Base-by-base conservation (phyloP, 441 rosid genomes). In the Breynia disticha region DNA sequence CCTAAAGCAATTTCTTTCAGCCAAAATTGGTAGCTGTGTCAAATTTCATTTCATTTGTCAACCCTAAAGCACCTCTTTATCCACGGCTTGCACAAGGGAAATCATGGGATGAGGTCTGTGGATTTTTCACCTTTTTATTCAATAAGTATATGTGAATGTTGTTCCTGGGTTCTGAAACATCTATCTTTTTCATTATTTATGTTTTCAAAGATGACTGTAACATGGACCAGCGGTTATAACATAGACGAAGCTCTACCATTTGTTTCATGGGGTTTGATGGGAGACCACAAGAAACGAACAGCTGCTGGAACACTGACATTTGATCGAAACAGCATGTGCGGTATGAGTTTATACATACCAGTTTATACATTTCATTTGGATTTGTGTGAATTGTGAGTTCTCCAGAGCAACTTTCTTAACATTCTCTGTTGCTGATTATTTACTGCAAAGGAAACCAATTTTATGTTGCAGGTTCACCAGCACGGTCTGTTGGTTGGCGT, bases 171-270 rank as follows among this genome's bases (percentile, higher is more conserved):
- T 18, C 22, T 21, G 12, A 21, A 16, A 22, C 37, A 22, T 41
- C 11, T 28, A n/a, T 46, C 16, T 11, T 21, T 8, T 46, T 17
- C 38, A 44, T 45, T 4, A 46, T 67, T 69, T 62, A 11, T 56
- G 11, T 46, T 60, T 69, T 71, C 46, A 15, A 73, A 91, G 95
- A 86, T 87, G 95, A 84, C 94, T 0, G 83, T 88, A 21, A 91
- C 96, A 16, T 91, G 98, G 98, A 91, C 98, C 5, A 91, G 98
- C 57, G 98, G 98, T 17, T 91, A 87, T 61, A 67, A 70, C 68
- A 72, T 86, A 24, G 60, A 66, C 28, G 95, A 88, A 71, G 91
- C 98, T 44, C 61, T 65, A 46, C 96, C 98, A 15, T 76, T 91
- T 49, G 79, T 91, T 59, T 76, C 70, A 61, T 88, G 95, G 94